phyloP scores from a whole-genome alignment of 176 grass and related monocot genomes.

The Juncus effusus region DNA sequence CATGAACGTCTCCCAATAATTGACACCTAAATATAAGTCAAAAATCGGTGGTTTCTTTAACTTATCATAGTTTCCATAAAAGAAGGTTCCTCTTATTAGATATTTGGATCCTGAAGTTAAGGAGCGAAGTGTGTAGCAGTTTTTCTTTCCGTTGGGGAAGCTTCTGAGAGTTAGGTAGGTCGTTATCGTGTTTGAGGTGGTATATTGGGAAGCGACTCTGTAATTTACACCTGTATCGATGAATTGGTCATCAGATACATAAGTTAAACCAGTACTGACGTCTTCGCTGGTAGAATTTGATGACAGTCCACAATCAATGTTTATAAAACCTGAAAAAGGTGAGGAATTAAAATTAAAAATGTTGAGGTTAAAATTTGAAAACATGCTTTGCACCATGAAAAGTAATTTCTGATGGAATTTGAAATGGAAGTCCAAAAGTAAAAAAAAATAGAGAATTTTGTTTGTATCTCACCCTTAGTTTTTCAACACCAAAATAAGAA shows the following conservation, averaged over 20 bases:
- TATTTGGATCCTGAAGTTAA: constrained; percentile 23
- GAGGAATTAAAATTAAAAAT: too few relatives aligned
- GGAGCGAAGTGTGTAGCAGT: constrained; percentile 30
- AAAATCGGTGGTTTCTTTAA: constrained; percentile 18
- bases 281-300: constrained; percentile 1
- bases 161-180: constrained; percentile 11
- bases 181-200: background rate
- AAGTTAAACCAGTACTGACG: background rate
- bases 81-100: constrained; percentile 24
- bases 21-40: constrained; percentile 47
- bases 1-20: constrained; percentile 28
- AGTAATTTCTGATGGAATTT: too few relatives aligned
- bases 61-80: constrained; percentile 36
- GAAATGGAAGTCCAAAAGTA: background rate
- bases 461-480: too few relatives aligned
- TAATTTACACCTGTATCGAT: constrained; percentile 28
- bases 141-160: constrained; percentile 26
- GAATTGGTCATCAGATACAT: constrained; percentile 24
- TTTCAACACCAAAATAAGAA: background rate
- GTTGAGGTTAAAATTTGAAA: too few relatives aligned
- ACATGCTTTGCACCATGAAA: too few relatives aligned
- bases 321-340: constrained; percentile 31
- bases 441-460: background rate
- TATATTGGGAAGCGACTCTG: background rate
- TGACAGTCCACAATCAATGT: constrained; percentile 29